A percentile compares a stretch with the other conserved stretches of the same genome.
phyloP scores from a whole-genome alignment of 805 yeast species.

The Starmerella stellata region DNA sequence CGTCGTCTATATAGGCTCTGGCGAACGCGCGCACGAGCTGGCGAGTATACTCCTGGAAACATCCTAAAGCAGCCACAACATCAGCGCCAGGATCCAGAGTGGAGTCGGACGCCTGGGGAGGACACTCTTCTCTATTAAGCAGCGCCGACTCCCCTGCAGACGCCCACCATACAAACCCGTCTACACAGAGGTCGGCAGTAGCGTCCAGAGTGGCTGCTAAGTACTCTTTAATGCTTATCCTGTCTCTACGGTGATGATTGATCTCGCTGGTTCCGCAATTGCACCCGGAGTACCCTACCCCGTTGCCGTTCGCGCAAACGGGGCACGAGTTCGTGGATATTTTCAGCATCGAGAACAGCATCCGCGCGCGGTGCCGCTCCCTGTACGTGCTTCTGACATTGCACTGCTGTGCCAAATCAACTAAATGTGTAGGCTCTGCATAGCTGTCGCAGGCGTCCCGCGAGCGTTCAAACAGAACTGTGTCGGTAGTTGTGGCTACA shows the following conservation, averaged over 20 bases:
- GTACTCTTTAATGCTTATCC: too few relatives aligned
- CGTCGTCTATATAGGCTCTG: constrained; percentile 24
- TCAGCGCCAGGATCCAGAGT: constrained; percentile 22
- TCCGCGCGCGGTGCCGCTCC: constrained; percentile 17
- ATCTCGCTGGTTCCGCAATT: neutral
- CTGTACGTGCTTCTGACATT: constrained; percentile 12
- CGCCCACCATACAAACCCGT: constrained; percentile 72
- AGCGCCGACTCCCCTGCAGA: constrained; percentile 49
- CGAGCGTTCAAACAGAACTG: neutral
- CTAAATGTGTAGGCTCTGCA: constrained; percentile 3
- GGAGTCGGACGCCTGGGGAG: constrained; percentile 6
- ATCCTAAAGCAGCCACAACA: constrained; percentile 29
- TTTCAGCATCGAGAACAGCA: constrained; percentile 12
- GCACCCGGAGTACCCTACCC: neutral
- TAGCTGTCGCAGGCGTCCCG: constrained; percentile 16
- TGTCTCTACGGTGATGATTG: neutral
- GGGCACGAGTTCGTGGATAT: neutral
- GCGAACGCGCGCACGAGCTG: constrained; percentile 27
- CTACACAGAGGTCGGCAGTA: constrained; percentile 4
- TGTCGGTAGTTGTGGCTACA: constrained; percentile 49
- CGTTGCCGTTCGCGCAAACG: too few relatives aligned
- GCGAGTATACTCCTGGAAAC: constrained; percentile 34
- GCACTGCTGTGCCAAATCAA: neutral
- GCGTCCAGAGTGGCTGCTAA: constrained; percentile 6
- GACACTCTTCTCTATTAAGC: constrained; percentile 16